Percentiles rank a stretch among this genome's conserved stretches.
Evolutionary conservation across 352 stramenopile species (phyloP).

Genomic region (Proteromonas lacertae): DNA sequence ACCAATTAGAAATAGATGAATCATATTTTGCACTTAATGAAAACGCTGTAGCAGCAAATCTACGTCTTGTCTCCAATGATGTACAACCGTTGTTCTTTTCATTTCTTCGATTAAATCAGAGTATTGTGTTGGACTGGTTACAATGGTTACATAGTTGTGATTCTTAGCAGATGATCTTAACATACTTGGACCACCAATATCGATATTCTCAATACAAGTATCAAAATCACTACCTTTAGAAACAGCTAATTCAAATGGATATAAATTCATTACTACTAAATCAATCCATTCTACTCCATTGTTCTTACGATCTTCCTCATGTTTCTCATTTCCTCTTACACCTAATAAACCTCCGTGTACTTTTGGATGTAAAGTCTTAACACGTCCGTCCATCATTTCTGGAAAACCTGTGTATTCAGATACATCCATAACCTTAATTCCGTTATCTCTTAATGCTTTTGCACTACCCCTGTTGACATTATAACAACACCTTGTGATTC

Average conservation of each 20-base stretch:
- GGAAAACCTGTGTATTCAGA: conserved; percentile 75
- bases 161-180: conserved; percentile 95
- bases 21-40: conserved; percentile 55
- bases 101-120: conserved; percentile 51
- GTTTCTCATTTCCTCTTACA: conserved; percentile 74
- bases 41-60: conserved; percentile 33
- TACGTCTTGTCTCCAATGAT: conserved; percentile 10
- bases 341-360: conserved; percentile 86
- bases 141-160: conserved; percentile 82
- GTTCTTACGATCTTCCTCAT: conserved; percentile 73
- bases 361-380: conserved; percentile 98
- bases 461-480: conserved; percentile 90
- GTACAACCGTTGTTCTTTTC: conserved; percentile 16
- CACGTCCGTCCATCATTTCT: conserved; percentile 92
- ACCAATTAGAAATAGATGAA: conserved; percentile 75
- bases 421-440: conserved; percentile 77
- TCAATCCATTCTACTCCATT: conserved; percentile 64
- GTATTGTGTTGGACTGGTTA: conserved; percentile 77
- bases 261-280: conserved; percentile 96
- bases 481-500: conserved; percentile 51
- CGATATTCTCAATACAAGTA: conserved; percentile 99
- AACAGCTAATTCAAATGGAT: conserved; percentile 91
- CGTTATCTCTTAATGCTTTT: conserved; percentile 65
- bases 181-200: conserved; percentile 97
- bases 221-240: conserved; percentile 53